Evolutionary conservation across 805 yeast genomes (phyloP), one percentile per base, ranked within the genome.

Genomic region (Wickerhamiella occidentalis): DNA sequence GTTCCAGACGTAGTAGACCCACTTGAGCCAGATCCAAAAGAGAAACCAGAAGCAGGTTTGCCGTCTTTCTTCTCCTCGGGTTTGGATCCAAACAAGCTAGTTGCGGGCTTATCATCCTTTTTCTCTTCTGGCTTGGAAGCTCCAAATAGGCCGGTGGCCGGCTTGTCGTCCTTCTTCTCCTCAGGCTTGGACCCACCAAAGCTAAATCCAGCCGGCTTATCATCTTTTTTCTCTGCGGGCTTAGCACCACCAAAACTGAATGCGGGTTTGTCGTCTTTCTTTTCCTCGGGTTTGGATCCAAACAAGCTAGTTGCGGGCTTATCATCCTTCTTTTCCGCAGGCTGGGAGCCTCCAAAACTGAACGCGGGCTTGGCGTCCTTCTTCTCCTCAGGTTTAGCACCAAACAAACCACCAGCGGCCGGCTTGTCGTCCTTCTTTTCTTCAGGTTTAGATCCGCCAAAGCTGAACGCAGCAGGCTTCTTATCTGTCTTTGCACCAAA

Each of bases 91-190:
- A 21, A 18, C 19, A 38, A 25, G 19, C 30, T 13, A 7, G 13
- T 8, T 13, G 56, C 45, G 23, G 52, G 40, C 40, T 51, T 49
- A 19, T 38, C 53, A 17, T 19, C 53, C 29, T 21, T 58, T 48
- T 45, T 56, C 46, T 38, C 49, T 2, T 50, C 26, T 47, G 50
- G 3, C 49, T 54, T 2, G 17, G 54, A 23, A 5, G 7, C 44
- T 19, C 55, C 56, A 46, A 54, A 51, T n/a, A n/a, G n/a, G 38
- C 38, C n/a, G 56, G 38, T 17, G 21, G 48, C 51, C 47, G 45
- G 47, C 46, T 15, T 37, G 7, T 40, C 44, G 7, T 40, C 44
- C 30, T 40, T 19, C 30, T 40, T 40, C 19, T 40, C 15, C 3
- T 23, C 44, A 6, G 26, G 13, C 35, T 29, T 29, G 19, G 38